Conservation (phyloP, 2,329 filamentous ascomycete species). For the Beauveria australis region DNA sequence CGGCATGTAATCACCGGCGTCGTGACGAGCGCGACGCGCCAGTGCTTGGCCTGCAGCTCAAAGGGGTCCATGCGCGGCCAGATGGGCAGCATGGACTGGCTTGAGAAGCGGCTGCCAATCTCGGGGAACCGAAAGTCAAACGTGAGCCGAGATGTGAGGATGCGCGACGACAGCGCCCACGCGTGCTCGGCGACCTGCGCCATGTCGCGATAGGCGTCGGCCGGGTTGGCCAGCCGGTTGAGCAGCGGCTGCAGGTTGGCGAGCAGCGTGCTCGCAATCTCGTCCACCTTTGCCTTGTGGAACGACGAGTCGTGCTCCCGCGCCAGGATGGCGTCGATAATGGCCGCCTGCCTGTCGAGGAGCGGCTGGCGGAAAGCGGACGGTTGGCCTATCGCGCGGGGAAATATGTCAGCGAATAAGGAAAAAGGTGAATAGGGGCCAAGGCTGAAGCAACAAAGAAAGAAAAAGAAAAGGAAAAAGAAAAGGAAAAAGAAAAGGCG, state of each 20-base stretch:
- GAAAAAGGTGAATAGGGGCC: too few relatives aligned
- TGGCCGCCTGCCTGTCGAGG: conserved; percentile 28
- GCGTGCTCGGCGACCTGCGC: conserved; percentile 31
- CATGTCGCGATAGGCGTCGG: conserved; percentile 34
- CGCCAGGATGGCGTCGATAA: conserved; percentile 31
- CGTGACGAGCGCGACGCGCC: conserved; percentile 44
- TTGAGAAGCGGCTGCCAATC: conserved; percentile 39
- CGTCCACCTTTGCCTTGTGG: conserved; percentile 27
- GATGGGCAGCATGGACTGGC: conserved; percentile 38
- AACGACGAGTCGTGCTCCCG: conserved; percentile 23
- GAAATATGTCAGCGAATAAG: neutral
- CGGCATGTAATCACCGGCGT: conserved; percentile 47
- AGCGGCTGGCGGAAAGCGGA: conserved; percentile 30
- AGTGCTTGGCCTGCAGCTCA: conserved; percentile 41
- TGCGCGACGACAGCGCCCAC: conserved; percentile 37
- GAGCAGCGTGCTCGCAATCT: conserved; percentile 33
- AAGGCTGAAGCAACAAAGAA: neutral
- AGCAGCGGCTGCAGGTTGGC: conserved; percentile 31
- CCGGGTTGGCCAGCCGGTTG: conserved; percentile 25
- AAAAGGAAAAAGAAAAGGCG: neutral
- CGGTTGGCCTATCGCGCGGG: conserved; percentile 21
- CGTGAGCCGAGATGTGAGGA: conserved; percentile 36
- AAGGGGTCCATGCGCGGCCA: conserved; percentile 33
- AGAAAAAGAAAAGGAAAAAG: fast-evolving
- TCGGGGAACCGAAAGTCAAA: conserved; percentile 44